These are phyloP conservation scores for Gynandropsis gynandra DNA, from an alignment of 345 rosid species.

Conservation along the genomic window DNA sequence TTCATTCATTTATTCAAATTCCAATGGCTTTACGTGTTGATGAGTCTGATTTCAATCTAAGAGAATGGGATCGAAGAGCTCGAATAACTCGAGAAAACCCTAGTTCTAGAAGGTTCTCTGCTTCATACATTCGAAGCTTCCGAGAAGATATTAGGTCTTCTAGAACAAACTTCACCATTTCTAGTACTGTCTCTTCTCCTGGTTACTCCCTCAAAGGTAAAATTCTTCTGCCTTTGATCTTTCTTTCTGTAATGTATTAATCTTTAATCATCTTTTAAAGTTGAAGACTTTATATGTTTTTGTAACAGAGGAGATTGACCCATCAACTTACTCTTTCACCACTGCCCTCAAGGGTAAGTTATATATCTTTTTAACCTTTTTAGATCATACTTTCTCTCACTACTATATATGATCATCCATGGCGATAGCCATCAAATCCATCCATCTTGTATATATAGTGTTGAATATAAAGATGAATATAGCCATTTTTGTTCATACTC, in stretches of 20 bases:
- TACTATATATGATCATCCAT: no score
- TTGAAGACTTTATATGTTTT: neutral
- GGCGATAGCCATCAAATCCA: no score
- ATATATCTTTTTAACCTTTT: no score
- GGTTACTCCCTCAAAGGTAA: slow-evolving; percentile 52
- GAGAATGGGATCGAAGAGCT: slow-evolving; percentile 52
- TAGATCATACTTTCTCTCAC: no score
- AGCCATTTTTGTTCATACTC: neutral
- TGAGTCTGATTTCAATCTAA: slow-evolving; percentile 37
- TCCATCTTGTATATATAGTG: no score
- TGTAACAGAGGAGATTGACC: slow-evolving; percentile 80
- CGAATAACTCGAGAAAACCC: slow-evolving; percentile 44
- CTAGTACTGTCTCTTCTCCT: slow-evolving; percentile 95
- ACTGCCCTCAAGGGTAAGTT: slow-evolving; percentile 68
- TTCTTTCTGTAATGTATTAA: neutral
- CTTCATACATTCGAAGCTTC: slow-evolving; percentile 60
- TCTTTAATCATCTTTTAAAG: neutral
- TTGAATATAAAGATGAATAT: neutral
- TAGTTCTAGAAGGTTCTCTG: slow-evolving; percentile 66
- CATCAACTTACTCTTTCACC: slow-evolving; percentile 85
- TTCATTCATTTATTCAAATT: neutral
- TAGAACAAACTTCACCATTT: slow-evolving; percentile 56
- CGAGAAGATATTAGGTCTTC: slow-evolving; percentile 64
- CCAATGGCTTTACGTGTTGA: slow-evolving; percentile 29
- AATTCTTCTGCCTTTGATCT: neutral